Base-by-base conservation (phyloP, 2,329 filamentous ascomycete genomes). In the Xylariaceae sp. region DNA sequence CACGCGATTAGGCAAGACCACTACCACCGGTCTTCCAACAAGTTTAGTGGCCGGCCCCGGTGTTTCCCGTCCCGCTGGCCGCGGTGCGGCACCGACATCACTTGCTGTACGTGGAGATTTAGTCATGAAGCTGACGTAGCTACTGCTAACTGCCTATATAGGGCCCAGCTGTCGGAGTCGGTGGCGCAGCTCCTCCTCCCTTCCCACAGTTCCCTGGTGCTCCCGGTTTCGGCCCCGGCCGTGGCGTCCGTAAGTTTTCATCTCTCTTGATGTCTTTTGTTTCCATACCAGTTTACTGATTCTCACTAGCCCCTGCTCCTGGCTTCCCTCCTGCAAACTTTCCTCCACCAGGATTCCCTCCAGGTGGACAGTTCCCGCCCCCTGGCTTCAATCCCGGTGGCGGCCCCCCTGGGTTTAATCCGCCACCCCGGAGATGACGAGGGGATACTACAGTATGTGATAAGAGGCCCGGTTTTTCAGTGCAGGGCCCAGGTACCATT, bases 11-110 rank as follows among this genome's bases (percentile, higher is more conserved):
- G 92, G 89, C 59, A 83, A 85, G 63, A 78, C 76, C 50, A 79
- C 79, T 19, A 74, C 83, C 21, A 78, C 81, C 44, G 83, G 82
- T 41, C 73, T 77, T 24, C 69, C 84, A 29, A 78, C 84, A 37
- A 79, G 84, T 26, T 72, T 96, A 52, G 74, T 83, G 46, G 78
- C 88, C 52, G 92, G 92, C 34, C 86, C 89, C 48, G 92, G 92
- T 56, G 88, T 97, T 51, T 84, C 88, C 50, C 83, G 88, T 60
- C 88, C 92, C 53, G 89, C 89, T 56, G 92, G 92, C 54, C 79
- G 92, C 64, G 92, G 92, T 50, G 70, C 75, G 46, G 59, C 62
- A 26, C 83, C 87, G 21, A 77, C 90, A 55, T 88, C 89, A 38
- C 73, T 97, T 49, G 87, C 88, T 55, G 89, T 79, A 67, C 50